Percentiles rank a stretch among this genome's conserved stretches.
phyloP scores from a whole-genome alignment of 164 flowering plant genomes.

The Akebia trifoliata region DNA sequence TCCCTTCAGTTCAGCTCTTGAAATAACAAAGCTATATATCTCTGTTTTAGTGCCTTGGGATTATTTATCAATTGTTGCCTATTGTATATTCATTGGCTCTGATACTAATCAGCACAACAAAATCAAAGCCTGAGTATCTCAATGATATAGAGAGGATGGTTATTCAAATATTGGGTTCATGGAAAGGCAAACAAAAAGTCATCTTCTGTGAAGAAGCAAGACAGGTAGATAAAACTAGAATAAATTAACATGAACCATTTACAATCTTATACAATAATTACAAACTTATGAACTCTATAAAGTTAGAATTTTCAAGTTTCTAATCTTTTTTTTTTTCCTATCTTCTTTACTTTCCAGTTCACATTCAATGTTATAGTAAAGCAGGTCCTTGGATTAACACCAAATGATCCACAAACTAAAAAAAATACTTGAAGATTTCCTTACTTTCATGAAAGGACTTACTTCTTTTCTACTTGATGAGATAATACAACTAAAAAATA shows the following conservation, averaged over 20 bases:
- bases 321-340: slow-evolving; percentile 1
- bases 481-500: no score
- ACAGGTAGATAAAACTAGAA: no score
- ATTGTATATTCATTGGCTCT: no score
- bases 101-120: slow-evolving; percentile 35
- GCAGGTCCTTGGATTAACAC: slow-evolving; percentile 50
- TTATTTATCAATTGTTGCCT: no score
- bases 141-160: slow-evolving; percentile 39
- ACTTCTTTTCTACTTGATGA: slow-evolving; percentile 46
- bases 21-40: no score
- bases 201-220: slow-evolving; percentile 49
- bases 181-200: slow-evolving; percentile 39
- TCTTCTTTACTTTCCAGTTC: slow-evolving; percentile 49
- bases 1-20: no score
- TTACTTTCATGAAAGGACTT: slow-evolving; percentile 56
- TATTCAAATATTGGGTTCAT: slow-evolving; percentile 30
- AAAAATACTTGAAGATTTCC: slow-evolving; percentile 48
- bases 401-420: slow-evolving; percentile 41
- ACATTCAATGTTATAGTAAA: slow-evolving; percentile 66
- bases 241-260: no score
- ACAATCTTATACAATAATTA: neutral
- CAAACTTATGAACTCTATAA: no score
- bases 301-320: no score
- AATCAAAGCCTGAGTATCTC: slow-evolving; percentile 42
- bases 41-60: no score